A percentile compares a stretch with the other conserved stretches of the same genome.
phyloP scores from a whole-genome alignment of 2,329 filamentous ascomycete genomes.

The Talaromyces sp. region DNA sequence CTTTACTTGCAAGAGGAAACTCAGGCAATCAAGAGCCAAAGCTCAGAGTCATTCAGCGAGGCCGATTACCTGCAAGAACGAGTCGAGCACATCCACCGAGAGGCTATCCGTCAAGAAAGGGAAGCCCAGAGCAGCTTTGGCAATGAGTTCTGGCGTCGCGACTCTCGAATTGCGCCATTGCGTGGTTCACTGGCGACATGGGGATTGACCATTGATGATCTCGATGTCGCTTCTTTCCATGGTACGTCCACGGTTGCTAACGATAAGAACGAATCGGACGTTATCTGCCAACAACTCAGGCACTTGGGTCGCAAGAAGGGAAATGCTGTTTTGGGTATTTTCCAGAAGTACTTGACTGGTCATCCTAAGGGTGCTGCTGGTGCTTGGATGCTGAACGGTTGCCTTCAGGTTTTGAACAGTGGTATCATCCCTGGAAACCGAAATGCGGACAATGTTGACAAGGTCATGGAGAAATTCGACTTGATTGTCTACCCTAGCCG shows the following conservation, averaged over 20 bases:
- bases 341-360: conserved; percentile 98
- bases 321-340: conserved; percentile 92
- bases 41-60: conserved; percentile 66
- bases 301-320: conserved; percentile 95
- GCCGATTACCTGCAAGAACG: conserved; percentile 82
- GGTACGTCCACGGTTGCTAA: conserved; percentile 97
- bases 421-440: conserved; percentile 94
- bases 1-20: conserved; percentile 91
- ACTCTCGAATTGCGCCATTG: conserved; percentile 86
- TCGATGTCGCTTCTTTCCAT: conserved; percentile 95
- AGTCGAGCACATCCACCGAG: conserved; percentile 76
- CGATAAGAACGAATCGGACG: conserved; percentile 98
- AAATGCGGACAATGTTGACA: conserved; percentile 95
- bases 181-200: conserved; percentile 94
- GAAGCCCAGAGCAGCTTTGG: conserved; percentile 88
- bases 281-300: conserved; percentile 91
- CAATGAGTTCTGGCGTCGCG: conserved; percentile 99
- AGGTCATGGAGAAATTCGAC: conserved; percentile 95
- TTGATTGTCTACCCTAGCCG: conserved; percentile 96
- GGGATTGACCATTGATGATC: conserved; percentile 95
- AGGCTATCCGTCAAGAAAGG: conserved; percentile 85
- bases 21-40: conserved; percentile 80
- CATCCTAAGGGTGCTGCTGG: conserved; percentile 98
- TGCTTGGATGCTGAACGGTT: conserved; percentile 99
- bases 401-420: conserved; percentile 87